Conservation (phyloP, 1,284 basidiomycete genomes). For the Leccinum olivaceoglutinosum region DNA sequence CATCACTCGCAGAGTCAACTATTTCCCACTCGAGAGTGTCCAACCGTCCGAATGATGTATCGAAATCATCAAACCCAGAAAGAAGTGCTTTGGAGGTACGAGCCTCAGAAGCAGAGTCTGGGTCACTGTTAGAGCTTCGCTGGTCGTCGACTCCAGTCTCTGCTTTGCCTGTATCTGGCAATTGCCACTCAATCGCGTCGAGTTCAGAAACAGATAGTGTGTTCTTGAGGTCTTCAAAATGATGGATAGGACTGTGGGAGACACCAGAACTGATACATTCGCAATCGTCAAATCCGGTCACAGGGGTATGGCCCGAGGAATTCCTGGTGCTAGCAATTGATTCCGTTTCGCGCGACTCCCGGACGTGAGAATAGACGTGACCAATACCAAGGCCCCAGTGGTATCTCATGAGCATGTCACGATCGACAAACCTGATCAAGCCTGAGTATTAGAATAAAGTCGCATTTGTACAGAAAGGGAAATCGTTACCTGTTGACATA, state of each 20-base stretch:
- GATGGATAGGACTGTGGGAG: too few relatives aligned
- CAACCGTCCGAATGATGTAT: too few relatives aligned
- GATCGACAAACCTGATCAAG: conserved; percentile 8
- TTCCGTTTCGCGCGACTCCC: too few relatives aligned
- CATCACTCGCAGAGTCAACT: too few relatives aligned
- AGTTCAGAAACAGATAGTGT: not conserved
- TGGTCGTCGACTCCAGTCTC: not conserved
- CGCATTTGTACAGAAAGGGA: not conserved
- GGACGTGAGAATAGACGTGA: not conserved
- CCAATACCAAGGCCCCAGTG: conserved; percentile 4
- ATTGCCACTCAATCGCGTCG: not conserved
- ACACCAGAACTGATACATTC: not conserved
- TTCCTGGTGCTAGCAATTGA: too few relatives aligned
- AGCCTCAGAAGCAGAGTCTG: too few relatives aligned
- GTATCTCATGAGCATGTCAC: conserved; percentile 8
- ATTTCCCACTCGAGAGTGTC: too few relatives aligned
- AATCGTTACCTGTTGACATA: not conserved
- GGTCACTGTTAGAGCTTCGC: not conserved
- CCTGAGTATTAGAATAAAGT: not conserved
- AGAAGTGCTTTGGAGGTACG: not conserved
- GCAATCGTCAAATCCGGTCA: too few relatives aligned
- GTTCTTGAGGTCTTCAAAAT: too few relatives aligned
- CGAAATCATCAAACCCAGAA: too few relatives aligned
- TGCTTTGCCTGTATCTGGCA: not conserved
- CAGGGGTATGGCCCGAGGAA: too few relatives aligned